phyloP scores from a whole-genome alignment of 2,329 filamentous ascomycete species.

The Alternaria atra region DNA sequence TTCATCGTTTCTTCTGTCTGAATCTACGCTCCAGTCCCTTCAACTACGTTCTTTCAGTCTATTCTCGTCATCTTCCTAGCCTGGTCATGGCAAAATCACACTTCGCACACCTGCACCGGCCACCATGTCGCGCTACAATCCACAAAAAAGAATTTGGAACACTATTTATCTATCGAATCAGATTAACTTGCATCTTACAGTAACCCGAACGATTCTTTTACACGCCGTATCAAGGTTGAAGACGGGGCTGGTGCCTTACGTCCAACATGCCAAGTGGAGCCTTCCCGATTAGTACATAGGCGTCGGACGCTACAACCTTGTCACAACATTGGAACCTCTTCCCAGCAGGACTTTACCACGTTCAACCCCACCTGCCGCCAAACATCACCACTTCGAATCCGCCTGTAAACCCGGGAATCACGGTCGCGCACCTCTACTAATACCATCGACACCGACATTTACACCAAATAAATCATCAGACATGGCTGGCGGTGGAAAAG shows the following conservation, averaged over 20 bases:
- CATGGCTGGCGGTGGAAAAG: constrained; percentile 85
- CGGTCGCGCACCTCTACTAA: constrained; percentile 46
- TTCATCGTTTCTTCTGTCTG: background rate
- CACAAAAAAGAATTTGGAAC: background rate
- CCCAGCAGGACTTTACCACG: constrained; percentile 42
- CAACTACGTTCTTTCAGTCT: background rate
- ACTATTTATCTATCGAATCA: background rate
- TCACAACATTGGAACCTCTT: constrained; percentile 39
- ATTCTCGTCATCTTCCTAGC: background rate
- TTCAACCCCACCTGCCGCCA: constrained; percentile 46
- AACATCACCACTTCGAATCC: constrained; percentile 43
- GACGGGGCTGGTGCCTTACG: constrained; percentile 19
- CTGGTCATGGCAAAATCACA: background rate
- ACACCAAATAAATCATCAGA: constrained; percentile 34
- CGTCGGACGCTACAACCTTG: constrained; percentile 32
- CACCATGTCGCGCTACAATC: background rate
- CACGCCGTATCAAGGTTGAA: constrained; percentile 21
- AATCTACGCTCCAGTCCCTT: background rate
- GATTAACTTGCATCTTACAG: constrained; percentile 11
- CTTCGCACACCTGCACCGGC: constrained; percentile 1
- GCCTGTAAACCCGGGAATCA: constrained; percentile 30
- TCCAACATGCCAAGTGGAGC: constrained; percentile 28
- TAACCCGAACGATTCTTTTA: constrained; percentile 30
- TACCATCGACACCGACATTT: constrained; percentile 35
- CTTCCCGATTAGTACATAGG: constrained; percentile 40